Base-by-base conservation (phyloP, 2,329 filamentous ascomycete genomes). In the Trichoderma sp. region DNA sequence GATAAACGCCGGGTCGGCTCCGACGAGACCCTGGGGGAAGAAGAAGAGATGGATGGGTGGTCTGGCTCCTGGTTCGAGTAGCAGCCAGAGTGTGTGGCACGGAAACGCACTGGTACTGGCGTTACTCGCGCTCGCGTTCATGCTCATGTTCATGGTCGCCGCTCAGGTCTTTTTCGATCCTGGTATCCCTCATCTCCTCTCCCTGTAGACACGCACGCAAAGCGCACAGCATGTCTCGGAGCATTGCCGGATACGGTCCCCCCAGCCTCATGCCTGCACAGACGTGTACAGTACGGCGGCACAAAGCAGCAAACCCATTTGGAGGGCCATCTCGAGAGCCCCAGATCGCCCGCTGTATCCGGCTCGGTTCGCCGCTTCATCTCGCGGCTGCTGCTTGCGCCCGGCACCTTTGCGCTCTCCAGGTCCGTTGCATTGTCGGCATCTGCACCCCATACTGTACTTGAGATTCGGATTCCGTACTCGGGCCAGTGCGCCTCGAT, bases 1-100 rank as follows among this genome's bases (percentile, higher is more conserved):
- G 42, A 22, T 63, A 66, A 66, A 66, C 64, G 64, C 64, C 64
- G 64, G 64, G 64, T 59, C 64, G 64, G 64, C 39, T 59, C 64
- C 64, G 64, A 66, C 54, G 61, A 29, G 59, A 48, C 59, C 48
- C 52, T 48, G 32, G 58, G 32, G 58, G 17, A 29, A 17, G 34
- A 45, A 37, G 34, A 35, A 15, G 34, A 15, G 61, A 65, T 57
- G 61, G 50, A 45, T 64, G 61, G 35, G 35, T 65, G 61, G 50
- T n/a, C 53, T 52, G 34, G 59, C 45, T 59, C 35, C 22, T 65
- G 61, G 61, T 65, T 56, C 35, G 53, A 65, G 61, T 19, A 57
- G n/a, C 50, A 34, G 37, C 61, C 50, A 34, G 22, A n/a, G 35
- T 35, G n/a, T 35, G 35, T n/a, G 50, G 50, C 50, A 32, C 53